Conservation (phyloP, 73 alveolate genomes). For the Paramecium tetraurelia region DNA sequence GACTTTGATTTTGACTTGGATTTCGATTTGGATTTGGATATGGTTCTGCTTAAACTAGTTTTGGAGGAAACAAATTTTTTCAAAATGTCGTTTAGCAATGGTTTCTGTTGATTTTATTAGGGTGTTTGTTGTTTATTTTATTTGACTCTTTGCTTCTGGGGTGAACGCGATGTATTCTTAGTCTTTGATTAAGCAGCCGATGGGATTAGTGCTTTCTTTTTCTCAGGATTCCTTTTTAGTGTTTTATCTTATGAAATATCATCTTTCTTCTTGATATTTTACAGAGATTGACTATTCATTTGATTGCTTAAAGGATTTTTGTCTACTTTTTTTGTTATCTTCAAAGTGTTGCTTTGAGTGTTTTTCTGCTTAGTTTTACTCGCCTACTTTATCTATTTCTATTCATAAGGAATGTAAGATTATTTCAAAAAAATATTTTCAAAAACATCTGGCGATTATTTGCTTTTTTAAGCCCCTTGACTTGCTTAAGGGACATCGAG, state of each 20-base stretch:
- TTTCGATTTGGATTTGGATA: neutral
- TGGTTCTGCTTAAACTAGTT: neutral
- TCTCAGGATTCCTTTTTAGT: neutral
- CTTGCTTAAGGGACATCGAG: neutral
- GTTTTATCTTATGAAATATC: neutral
- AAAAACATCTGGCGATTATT: constrained; percentile 1
- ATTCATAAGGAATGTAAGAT: neutral
- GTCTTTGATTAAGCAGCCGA: neutral
- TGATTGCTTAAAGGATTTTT: neutral
- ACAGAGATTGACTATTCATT: neutral
- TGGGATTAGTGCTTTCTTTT: neutral
- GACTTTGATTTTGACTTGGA: neutral
- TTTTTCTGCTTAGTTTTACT: neutral
- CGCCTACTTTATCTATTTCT: neutral
- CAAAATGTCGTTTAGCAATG: neutral
- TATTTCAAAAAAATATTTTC: neutral
- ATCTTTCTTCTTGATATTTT: neutral
- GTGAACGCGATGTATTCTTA: neutral
- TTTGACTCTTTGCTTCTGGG: neutral
- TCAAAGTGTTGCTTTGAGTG: neutral
- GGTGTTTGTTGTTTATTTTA: neutral
- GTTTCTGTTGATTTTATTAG: neutral
- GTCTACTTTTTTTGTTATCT: neutral
- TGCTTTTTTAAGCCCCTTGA: neutral
- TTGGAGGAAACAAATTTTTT: neutral